Conservation (phyloP, 345 rosid species). For the Zanthoxylum bungeanum region DNA sequence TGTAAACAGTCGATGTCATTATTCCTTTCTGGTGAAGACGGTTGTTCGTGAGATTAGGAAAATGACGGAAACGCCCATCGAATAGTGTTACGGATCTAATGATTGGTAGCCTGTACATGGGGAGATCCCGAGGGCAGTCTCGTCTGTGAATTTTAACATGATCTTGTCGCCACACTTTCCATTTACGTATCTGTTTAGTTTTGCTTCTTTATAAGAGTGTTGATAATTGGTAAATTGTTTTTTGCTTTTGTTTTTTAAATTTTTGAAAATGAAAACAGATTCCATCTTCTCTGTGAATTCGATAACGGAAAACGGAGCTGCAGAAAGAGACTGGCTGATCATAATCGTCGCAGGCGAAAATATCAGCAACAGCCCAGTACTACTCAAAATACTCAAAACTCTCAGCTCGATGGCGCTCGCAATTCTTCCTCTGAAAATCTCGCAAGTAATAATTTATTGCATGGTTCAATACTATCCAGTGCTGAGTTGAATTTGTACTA, state of each 20-base stretch:
- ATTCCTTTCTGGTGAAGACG: not conserved
- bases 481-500: too few relatives aligned
- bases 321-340: slow-evolving; percentile 91
- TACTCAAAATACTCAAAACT: slow-evolving; percentile 40
- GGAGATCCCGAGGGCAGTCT: slow-evolving; percentile 46
- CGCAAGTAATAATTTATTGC: slow-evolving; percentile 24
- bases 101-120: slow-evolving; percentile 23
- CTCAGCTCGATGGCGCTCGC: slow-evolving; percentile 30
- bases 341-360: slow-evolving; percentile 89
- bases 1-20: too few relatives aligned
- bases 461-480: too few relatives aligned
- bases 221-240: too few relatives aligned
- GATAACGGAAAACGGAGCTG: slow-evolving; percentile 99
- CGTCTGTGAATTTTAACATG: slow-evolving; percentile 23
- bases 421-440: slow-evolving; percentile 44
- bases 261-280: slow-evolving; percentile 39
- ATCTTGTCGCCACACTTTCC: not conserved
- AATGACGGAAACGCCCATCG: slow-evolving; percentile 24
- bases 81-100: slow-evolving; percentile 1
- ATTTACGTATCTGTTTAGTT: slow-evolving; percentile 6
- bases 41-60: not conserved
- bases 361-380: slow-evolving; percentile 42
- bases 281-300: slow-evolving; percentile 85
- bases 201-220: not conserved
- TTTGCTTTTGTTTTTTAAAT: not conserved